A percentile compares a stretch with the other conserved stretches of the same genome.
Conservation (phyloP, 352 stramenopile species). For the Phytopythium montanum region DNA sequence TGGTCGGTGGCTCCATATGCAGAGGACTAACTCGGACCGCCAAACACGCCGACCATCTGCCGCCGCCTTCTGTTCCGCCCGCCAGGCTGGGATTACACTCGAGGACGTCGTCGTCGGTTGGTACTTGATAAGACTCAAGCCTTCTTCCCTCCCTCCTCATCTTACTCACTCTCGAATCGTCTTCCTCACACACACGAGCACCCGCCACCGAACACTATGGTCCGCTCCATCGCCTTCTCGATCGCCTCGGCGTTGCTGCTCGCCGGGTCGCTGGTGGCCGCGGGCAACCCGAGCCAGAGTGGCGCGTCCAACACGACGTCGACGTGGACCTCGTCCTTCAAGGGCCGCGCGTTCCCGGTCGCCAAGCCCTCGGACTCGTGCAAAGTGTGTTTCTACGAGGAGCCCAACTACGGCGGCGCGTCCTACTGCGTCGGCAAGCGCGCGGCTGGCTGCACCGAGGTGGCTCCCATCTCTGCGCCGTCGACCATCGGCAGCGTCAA, state of each 20-base stretch:
- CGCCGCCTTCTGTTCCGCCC: not conserved
- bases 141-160: not conserved
- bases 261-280: constrained; percentile 8
- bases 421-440: constrained; percentile 36
- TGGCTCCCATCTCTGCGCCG: constrained; percentile 29
- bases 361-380: constrained; percentile 15
- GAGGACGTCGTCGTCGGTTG: not conserved
- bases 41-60: not conserved
- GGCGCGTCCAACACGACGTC: constrained; percentile 4
- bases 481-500: constrained; percentile 41
- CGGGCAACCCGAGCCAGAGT: not conserved
- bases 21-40: not conserved
- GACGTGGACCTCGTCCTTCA: not conserved
- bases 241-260: constrained; percentile 1
- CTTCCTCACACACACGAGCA: not conserved
- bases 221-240: constrained; percentile 1
- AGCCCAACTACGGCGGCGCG: constrained; percentile 23
- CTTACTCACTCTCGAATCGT: not conserved
- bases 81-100: not conserved
- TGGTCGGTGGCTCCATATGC: not conserved
- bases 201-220: not conserved
- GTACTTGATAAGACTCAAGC: too few species aligned
- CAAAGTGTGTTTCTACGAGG: constrained; percentile 44
- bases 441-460: constrained; percentile 16
- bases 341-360: constrained; percentile 11